Evolutionary conservation across 2,329 filamentous ascomycete species (phyloP).

Genomic region (Fusarium paranaense): DNA sequence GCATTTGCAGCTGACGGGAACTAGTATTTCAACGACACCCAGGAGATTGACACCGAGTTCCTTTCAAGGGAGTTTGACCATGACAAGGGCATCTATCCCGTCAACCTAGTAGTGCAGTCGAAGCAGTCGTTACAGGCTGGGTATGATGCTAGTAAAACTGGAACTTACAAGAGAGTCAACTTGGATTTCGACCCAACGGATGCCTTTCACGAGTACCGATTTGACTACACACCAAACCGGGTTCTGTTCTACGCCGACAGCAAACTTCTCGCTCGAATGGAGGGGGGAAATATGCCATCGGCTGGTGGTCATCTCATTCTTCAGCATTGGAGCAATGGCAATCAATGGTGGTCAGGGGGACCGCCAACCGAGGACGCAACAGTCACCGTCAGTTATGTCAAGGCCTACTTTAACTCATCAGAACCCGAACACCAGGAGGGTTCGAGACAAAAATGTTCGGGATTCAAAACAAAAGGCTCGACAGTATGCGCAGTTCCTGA

Average conservation of each 20-base stretch:
- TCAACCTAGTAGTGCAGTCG: conserved; percentile 83
- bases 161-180: conserved; percentile 66
- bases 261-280: conserved; percentile 65
- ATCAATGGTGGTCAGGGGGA: conserved; percentile 76
- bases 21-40: conserved; percentile 81
- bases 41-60: conserved; percentile 86
- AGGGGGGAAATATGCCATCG: conserved; percentile 67
- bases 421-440: conserved; percentile 37
- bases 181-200: conserved; percentile 75
- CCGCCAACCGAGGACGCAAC: conserved; percentile 73
- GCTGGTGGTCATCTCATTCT: conserved; percentile 74
- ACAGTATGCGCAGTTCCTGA: conserved; percentile 43
- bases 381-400: conserved; percentile 76
- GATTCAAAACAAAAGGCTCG: conserved; percentile 2
- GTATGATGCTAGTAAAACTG: conserved; percentile 71
- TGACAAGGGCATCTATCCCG: conserved; percentile 62
- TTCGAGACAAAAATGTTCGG: conserved; percentile 22
- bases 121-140: conserved; percentile 67
- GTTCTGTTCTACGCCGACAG: conserved; percentile 80
- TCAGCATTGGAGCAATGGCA: conserved; percentile 84
- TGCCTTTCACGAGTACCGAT: conserved; percentile 81
- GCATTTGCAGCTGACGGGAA: not conserved
- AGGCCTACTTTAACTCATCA: conserved; percentile 84
- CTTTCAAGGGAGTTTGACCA: conserved; percentile 73
- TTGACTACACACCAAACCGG: conserved; percentile 74